phyloP scores from a whole-genome alignment of 176 grass and related monocot species.

The Phoenix dactylifera region DNA sequence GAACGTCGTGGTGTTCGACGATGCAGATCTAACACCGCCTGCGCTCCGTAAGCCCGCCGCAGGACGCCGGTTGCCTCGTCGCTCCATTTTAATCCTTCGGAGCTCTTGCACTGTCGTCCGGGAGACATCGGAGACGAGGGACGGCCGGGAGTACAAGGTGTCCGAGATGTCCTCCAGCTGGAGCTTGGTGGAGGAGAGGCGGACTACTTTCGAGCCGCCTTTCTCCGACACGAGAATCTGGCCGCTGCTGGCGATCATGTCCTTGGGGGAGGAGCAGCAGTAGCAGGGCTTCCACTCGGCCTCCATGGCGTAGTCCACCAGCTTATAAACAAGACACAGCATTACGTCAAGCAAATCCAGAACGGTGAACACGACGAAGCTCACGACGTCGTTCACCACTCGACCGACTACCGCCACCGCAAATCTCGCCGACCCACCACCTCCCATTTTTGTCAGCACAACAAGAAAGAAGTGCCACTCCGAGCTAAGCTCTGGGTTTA shows the following conservation, averaged over 20 bases:
- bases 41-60: not conserved
- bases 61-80: too few relatives aligned
- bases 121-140: slow-evolving; percentile 35
- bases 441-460: slow-evolving; percentile 12
- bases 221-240: slow-evolving; percentile 83
- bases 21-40: too few relatives aligned
- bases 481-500: not conserved
- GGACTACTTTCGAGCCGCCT: slow-evolving; percentile 81
- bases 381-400: slow-evolving; percentile 60
- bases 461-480: not conserved
- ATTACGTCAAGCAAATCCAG: slow-evolving; percentile 69
- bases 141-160: slow-evolving; percentile 75
- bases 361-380: slow-evolving; percentile 69
- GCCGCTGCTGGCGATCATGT: slow-evolving; percentile 24
- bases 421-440: not conserved
- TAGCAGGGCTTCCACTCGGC: slow-evolving; percentile 90
- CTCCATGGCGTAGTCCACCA: slow-evolving; percentile 69
- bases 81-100: slow-evolving; percentile 18
- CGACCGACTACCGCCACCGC: slow-evolving; percentile 49
- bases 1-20: not conserved
- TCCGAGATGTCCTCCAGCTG: slow-evolving; percentile 98
- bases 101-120: slow-evolving; percentile 19
- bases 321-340: slow-evolving; percentile 64
- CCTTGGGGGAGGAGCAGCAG: slow-evolving; percentile 45
- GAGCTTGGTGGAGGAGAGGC: slow-evolving; percentile 57